Conservation (phyloP, 257 asterid genomes). For the Jaltomata sinuosa region DNA sequence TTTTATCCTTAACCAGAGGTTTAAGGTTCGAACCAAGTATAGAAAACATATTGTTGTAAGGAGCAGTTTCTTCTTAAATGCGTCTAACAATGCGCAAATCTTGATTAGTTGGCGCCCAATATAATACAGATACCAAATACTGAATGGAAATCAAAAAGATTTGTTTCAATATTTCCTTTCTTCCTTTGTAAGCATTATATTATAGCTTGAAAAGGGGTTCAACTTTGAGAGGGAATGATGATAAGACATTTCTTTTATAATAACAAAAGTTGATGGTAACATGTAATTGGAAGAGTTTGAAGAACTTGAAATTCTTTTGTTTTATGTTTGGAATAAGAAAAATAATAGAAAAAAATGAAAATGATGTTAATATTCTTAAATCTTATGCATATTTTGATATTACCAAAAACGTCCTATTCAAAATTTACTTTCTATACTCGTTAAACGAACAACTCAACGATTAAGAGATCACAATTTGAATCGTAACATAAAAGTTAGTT, state of each 20-base stretch:
- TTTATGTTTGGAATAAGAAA: background rate
- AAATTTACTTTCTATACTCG: background rate
- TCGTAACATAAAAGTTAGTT: background rate
- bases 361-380: background rate
- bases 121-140: background rate
- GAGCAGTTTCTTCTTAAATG: background rate
- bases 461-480: background rate
- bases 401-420: background rate
- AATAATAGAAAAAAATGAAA: background rate
- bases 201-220: conserved; percentile 14
- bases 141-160: background rate
- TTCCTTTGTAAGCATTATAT: conserved; percentile 2
- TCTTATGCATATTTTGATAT: background rate
- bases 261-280: conserved; percentile 20
- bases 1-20: background rate
- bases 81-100: background rate
- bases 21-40: background rate
- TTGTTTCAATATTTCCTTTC: conserved; percentile 1
- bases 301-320: conserved; percentile 15
- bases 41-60: background rate
- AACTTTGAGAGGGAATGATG: conserved; percentile 16
- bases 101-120: background rate
- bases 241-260: conserved; percentile 25
- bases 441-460: background rate
- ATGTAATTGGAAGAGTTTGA: conserved; percentile 28